Base-by-base conservation (phyloP, 78 protist species). In the Creolimax fragrantissima region DNA sequence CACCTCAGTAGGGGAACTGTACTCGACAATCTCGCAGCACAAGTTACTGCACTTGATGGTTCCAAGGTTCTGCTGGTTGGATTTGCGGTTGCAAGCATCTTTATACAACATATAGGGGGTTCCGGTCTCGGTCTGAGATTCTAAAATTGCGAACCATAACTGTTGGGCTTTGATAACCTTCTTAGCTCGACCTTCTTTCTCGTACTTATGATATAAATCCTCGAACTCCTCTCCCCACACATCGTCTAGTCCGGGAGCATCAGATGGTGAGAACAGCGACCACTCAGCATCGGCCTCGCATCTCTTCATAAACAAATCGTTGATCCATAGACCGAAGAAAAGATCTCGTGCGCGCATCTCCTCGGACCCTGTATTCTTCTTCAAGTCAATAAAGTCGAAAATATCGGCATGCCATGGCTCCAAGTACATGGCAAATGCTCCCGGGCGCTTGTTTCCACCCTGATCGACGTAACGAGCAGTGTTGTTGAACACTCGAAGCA, bases 401-500 rank as follows among this genome's bases (percentile, higher is more conserved):
- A 98, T 88, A 81, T 98, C 99, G 0, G 99, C 96, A 93, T 98
- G 99, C 99, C 99, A 98, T 47, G 99, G 99, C 94, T 98, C 99
- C 37, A 98, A 95, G 94, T 98, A 98, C 37, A 98, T 93, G 35
- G 99, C 99, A 93, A 98, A 97, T 45, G 99, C 95, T n/a, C 99
- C 99, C 85, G 97, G 96, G 83, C 99, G 96, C 95, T 97, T 97
- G 45, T 98, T 98, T 5, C 99, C 99, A 36, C 98, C 92, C 35
- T 90, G 92, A 32, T 90, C 92, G 35, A 90, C 92, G 35, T 90
- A 90, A 3, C 99, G 93, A 35, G 99, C 99, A 3, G 99, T 97
- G 94, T 92, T 93, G 94, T 98, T 97, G 95, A 95, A 98, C 43
- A 98, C 99, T 44, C 99, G 98, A 3, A 98, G 94, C 99, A 98